Evolutionary conservation across 768 basidiomycete genomes (phyloP), one percentile per base, ranked within the genome.

Genomic region (Pleurotus cornucopiae): DNA sequence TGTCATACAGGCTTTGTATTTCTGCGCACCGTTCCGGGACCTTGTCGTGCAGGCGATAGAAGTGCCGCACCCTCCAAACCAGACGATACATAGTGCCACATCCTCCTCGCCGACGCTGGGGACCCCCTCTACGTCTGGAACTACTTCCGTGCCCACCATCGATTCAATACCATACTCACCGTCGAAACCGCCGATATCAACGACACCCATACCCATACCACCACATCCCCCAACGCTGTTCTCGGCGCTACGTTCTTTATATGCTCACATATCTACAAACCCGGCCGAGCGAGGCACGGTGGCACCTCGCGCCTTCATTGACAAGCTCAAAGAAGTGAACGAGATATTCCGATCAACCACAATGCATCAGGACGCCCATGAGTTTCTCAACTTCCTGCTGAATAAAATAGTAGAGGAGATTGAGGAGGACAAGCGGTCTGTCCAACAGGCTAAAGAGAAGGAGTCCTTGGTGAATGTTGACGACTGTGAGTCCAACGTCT

Each of bases 361-460:
- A 20, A 89, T 90, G 82, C 97, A 99, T 68, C 97, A 99, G 68
- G 97, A 99, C 69, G 97, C 97, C 2, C 97, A 98, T 72, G 97
- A 99, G 71, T 98, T 99, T 70, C 77, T 98, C 41, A 97, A 95
- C 68, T 98, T 89, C 71, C 74, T 98, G 23, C 74, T 99, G 54
- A 99, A 99, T 70, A 86, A 80, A 68, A 86, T 99, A 48, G 88
- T 94, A 37, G 96, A 98, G 70, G 94, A 98, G 67, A 82, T 96
- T 61, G 91, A 94, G 65, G 81, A 84, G 58, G 87, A 88, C 57
- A 78, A 70, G 64, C 84, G 76, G 63, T 14, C 20, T n/a, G 51
- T 39, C 6, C 51, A 53, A n/a, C 51, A 53, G 37, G 16, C 39
- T 20, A 74, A 67, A 44, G 62, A 63, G n/a, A 68, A 71, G 54